phyloP scores from a whole-genome alignment of 345 rosid species.

The Trapa incisa region DNA sequence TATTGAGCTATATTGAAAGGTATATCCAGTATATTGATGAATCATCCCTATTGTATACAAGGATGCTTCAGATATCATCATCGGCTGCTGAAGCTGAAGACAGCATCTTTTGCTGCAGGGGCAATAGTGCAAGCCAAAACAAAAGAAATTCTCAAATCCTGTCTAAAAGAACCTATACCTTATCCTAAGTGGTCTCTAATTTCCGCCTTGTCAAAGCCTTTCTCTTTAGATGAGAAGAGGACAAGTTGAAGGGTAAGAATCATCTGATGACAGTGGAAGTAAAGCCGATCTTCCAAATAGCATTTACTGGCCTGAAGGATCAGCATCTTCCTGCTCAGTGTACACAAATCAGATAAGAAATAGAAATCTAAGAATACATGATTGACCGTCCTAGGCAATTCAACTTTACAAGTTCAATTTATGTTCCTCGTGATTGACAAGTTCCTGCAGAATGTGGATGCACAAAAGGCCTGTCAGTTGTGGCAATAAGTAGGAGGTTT shows the following conservation, averaged over 20 bases:
- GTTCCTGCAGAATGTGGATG: constrained; percentile 36
- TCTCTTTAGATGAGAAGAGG: neutral
- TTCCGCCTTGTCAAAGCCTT: neutral
- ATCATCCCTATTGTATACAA: neutral
- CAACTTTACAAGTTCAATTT: constrained; percentile 14
- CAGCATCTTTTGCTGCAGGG: neutral
- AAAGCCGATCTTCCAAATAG: neutral
- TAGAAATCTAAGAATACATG: neutral
- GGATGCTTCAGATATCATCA: neutral
- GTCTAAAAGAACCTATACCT: neutral
- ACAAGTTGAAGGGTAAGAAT: neutral
- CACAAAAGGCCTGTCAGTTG: neutral
- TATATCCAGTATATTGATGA: neutral
- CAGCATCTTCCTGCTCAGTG: neutral
- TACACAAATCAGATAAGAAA: neutral
- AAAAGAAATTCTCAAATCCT: neutral
- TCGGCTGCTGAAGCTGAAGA: neutral
- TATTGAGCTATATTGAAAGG: too few species aligned
- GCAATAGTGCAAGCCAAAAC: neutral
- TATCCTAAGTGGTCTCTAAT: neutral
- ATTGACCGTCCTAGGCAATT: constrained; percentile 4
- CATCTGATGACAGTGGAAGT: neutral
- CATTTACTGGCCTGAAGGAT: neutral
- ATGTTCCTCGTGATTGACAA: constrained; percentile 38
- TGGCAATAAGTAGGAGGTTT: neutral